phyloP scores from a whole-genome alignment of 352 stramenopile genomes.

The Bremia lactucae region DNA sequence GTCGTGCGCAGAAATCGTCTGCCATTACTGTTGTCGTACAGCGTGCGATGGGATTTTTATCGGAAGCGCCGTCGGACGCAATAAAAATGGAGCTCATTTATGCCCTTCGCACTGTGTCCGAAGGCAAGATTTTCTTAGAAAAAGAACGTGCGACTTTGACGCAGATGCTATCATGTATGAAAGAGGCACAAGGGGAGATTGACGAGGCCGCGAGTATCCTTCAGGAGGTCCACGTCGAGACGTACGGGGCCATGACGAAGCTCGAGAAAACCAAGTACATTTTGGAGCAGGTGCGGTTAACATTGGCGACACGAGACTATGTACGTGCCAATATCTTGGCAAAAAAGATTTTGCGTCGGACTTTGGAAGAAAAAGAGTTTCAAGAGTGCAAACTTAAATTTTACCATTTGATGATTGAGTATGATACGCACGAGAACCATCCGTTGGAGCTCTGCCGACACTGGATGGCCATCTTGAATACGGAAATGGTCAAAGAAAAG shows the following conservation, averaged over 20 bases:
- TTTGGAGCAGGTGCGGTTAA: constrained; percentile 95
- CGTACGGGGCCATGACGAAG: constrained; percentile 96
- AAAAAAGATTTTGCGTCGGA: constrained; percentile 94
- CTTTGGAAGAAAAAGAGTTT: constrained; percentile 90
- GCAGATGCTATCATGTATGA: constrained; percentile 86
- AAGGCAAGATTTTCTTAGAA: constrained; percentile 98
- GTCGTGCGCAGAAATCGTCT: constrained; percentile 81
- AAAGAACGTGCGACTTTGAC: constrained; percentile 91
- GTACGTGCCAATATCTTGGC: constrained; percentile 93
- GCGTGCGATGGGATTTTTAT: constrained; percentile 72
- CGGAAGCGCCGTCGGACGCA: constrained; percentile 67
- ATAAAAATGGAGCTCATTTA: constrained; percentile 90
- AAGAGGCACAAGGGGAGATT: constrained; percentile 89
- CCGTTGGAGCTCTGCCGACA: constrained; percentile 88
- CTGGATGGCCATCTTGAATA: constrained; percentile 80
- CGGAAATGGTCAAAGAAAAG: constrained; percentile 51
- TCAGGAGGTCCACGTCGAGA: constrained; percentile 97
- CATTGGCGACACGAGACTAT: constrained; percentile 94
- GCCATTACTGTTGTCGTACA: constrained; percentile 82
- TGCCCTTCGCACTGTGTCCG: constrained; percentile 88
- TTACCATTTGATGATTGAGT: constrained; percentile 93
- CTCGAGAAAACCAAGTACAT: constrained; percentile 99
- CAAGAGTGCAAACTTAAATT: constrained; percentile 95
- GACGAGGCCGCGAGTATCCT: constrained; percentile 89
- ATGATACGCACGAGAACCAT: constrained; percentile 94